A percentile compares a stretch with the other conserved stretches of the same genome.
These are phyloP conservation scores for Rhodotorula diobovata DNA, from an alignment of 768 basidiomycete genomes.

Conservation along the genomic window DNA sequence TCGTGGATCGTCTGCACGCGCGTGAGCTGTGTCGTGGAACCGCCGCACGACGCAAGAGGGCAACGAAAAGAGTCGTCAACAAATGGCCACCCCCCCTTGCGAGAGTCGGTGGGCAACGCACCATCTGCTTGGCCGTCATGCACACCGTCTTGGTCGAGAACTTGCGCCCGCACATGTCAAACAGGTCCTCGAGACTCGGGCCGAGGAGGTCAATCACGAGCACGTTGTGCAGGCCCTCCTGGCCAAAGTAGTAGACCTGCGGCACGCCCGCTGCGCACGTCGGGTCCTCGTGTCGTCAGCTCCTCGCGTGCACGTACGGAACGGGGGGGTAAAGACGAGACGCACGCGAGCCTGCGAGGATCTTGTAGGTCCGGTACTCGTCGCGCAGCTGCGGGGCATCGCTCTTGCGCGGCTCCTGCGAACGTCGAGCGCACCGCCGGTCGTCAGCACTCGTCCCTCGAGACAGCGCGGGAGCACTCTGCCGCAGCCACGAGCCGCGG, in stretches of 20 bases:
- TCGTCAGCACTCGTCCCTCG: not conserved
- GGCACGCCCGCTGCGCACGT: conserved; percentile 75
- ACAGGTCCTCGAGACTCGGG: conserved; percentile 92
- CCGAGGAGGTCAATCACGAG: conserved; percentile 97
- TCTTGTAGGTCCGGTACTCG: conserved; percentile 97
- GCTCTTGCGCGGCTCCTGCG: conserved; percentile 68
- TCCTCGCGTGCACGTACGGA: not conserved
- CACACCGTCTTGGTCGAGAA: conserved; percentile 97
- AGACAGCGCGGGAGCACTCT: not conserved
- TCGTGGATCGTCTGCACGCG: conserved; percentile 98
- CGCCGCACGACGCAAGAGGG: not conserved
- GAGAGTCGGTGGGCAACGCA: conserved; percentile 50
- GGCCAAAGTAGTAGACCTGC: conserved; percentile 99
- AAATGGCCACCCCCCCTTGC: not conserved
- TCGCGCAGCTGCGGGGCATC: conserved; percentile 97
- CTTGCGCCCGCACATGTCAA: conserved; percentile 98
- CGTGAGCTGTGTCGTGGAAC: conserved; percentile 60
- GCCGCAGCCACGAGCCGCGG: not conserved
- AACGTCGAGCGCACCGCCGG: rapidly evolving
- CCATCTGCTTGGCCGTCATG: conserved; percentile 99
- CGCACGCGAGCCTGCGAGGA: conserved; percentile 81
- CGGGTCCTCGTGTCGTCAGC: conserved; percentile 11
- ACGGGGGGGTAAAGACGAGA: conserved; percentile 55
- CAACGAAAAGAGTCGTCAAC: not conserved
- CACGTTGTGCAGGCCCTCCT: conserved; percentile 97